Evolutionary conservation across 495 filamentous ascomycete genomes (phyloP).

Genomic region (Aspergillus diversus): DNA sequence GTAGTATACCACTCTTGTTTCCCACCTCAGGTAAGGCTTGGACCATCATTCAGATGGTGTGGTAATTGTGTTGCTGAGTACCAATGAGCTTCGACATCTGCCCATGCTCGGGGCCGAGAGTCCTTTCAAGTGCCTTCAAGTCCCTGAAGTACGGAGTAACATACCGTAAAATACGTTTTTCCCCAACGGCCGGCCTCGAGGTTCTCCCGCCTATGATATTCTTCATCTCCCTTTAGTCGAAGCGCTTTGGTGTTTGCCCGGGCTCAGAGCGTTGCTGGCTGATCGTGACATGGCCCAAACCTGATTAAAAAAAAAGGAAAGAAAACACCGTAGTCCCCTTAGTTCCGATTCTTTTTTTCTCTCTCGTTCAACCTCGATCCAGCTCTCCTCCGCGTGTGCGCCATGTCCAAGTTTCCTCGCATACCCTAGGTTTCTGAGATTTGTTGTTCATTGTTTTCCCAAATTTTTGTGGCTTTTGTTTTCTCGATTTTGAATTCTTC

Average conservation of each 20-base stretch:
- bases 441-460: conserved; percentile 22
- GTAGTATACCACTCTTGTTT: neutral
- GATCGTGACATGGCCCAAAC: conserved; percentile 27
- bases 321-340: conserved; percentile 20
- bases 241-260: conserved; percentile 8
- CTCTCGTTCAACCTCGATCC: conserved; percentile 30
- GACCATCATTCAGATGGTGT: neutral
- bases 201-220: conserved; percentile 21
- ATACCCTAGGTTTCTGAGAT: conserved; percentile 35
- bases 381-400: conserved; percentile 33
- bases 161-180: conserved; percentile 23
- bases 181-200: conserved; percentile 14
- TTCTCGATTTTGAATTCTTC: conserved; percentile 14
- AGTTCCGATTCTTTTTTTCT: conserved; percentile 23
- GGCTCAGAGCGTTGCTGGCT: conserved; percentile 14
- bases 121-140: conserved; percentile 2
- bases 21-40: too few relatives aligned
- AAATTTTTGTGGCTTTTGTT: neutral
- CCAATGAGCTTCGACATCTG: conserved; percentile 24
- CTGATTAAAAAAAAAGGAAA: conserved; percentile 24
- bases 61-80: neutral
- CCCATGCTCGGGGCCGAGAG: neutral
- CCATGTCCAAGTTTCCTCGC: conserved; percentile 34
- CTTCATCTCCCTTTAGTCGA: conserved; percentile 1
- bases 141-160: conserved; percentile 4